Evolutionary conservation across 2,329 filamentous ascomycete genomes (phyloP).

Genomic region (Fusarium dlaminii): DNA sequence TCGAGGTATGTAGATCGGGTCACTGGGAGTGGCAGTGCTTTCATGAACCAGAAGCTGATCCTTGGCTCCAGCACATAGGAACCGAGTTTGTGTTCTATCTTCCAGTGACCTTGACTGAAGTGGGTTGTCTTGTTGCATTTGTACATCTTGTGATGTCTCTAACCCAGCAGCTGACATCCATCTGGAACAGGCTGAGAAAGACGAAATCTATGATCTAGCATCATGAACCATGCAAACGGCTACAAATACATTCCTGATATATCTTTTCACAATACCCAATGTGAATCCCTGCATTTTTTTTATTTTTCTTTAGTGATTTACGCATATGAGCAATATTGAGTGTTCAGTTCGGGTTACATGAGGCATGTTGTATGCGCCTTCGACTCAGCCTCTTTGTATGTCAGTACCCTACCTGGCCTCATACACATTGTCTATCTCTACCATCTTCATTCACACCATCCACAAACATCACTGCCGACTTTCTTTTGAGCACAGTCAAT

Average conservation of each 20-base stretch:
- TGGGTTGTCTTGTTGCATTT: not conserved
- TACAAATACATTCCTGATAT: not conserved
- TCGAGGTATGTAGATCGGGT: not conserved
- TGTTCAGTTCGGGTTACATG: not conserved
- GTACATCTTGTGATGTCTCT: not conserved
- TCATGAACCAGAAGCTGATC: not conserved
- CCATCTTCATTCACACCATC: not conserved
- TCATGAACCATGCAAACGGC: not conserved
- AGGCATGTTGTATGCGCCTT: not conserved
- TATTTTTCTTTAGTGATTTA: not conserved
- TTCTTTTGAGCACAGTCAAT: not conserved
- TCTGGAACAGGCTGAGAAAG: not conserved
- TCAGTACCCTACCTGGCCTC: not conserved
- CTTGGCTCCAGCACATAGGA: not conserved
- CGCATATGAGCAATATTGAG: not conserved
- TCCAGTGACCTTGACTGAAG: not conserved
- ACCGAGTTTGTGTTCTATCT: constrained; percentile 8
- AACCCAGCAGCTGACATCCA: not conserved
- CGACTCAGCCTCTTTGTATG: not conserved
- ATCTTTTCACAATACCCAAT: not conserved
- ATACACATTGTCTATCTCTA: not conserved
- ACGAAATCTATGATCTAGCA: not conserved
- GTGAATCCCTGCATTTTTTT: not conserved
- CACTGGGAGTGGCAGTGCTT: not conserved
- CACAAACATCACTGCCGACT: not conserved